Evolutionary conservation across 345 rosid genomes (phyloP), one percentile per base, ranked within the genome.

Genomic region (Eucalyptus victrix): DNA sequence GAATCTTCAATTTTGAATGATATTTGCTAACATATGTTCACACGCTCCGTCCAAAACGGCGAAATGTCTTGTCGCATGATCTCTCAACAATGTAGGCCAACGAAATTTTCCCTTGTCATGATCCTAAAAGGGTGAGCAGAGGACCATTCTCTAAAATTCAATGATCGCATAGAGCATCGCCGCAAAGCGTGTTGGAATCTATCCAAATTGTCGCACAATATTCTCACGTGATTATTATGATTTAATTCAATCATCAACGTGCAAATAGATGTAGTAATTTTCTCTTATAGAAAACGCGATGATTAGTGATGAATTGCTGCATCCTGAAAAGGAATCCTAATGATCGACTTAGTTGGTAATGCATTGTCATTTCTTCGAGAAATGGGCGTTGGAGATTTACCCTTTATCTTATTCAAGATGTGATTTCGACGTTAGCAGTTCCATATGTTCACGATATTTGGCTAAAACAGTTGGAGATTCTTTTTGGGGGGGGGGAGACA

Each of bases 271-370:
- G 2, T 23, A 56, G 62, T 56, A 24, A 56, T 24, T 24, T 56
- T 56, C 2, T 24, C 3, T 56, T 56, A 24, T 1, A 23, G 13
- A 56, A 56, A 24, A 24, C 1, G 3, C 0, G 3, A 0, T 10
- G 26, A 53, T 21, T 24, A 23, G 13, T 0, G 0, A 56, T 0
- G 1, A 10, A 56, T 56, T 9, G 13, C 30, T 24, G 6, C 62
- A 56, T 56, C 62, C 13, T 4, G 2, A 56, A 56, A 56, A 9
- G 3, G 62, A 56, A 56, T 53, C 58, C 58, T 53, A 53, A 53
- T 21, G 58, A 53, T 53, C 11, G 0, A 8, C 26, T 53, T 56
- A 24, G 62, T 56, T 56, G 30, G 30, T 56, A 56, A 56, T 56
- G 14, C 62, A 24, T 24, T 23, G 30, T 10, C 62, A 56, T 56